phyloP scores from a whole-genome alignment of 116 monocot genomes.

The Iris pallida region DNA sequence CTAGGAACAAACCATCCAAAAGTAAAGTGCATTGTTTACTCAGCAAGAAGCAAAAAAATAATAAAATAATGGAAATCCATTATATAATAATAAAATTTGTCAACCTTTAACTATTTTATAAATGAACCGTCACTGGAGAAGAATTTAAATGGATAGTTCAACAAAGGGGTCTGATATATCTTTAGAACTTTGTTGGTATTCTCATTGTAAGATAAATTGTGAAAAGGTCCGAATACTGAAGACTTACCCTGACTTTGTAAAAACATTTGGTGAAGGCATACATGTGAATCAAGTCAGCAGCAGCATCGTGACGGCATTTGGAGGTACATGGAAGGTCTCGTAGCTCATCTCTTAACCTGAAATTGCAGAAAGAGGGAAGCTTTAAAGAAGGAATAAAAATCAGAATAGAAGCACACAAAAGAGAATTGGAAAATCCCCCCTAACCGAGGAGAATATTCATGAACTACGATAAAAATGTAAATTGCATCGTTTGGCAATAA shows the following conservation, averaged over 20 bases:
- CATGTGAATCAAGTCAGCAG: constrained; percentile 96
- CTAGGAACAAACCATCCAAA: not conserved
- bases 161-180: no score
- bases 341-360: constrained; percentile 90
- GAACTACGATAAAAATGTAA: not conserved
- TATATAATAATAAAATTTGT: no score
- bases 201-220: not conserved
- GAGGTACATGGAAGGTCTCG: constrained; percentile 73
- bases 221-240: not conserved
- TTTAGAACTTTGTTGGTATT: not conserved
- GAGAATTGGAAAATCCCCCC: not conserved
- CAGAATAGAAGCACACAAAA: constrained; percentile 4
- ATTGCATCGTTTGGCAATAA: not conserved
- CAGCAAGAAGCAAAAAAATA: not conserved
- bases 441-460: not conserved
- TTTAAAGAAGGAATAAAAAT: not conserved
- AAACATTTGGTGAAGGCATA: constrained; percentile 90
- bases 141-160: no score
- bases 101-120: no score
- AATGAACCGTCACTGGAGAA: no score
- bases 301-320: constrained; percentile 92
- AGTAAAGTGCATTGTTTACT: not conserved
- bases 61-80: not conserved
- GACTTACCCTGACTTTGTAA: constrained; percentile 68
- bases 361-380: not conserved